A percentile compares a stretch with the other conserved stretches of the same genome.
phyloP scores from a whole-genome alignment of 2,329 filamentous ascomycete genomes.

The Chaetomium strumarium region DNA sequence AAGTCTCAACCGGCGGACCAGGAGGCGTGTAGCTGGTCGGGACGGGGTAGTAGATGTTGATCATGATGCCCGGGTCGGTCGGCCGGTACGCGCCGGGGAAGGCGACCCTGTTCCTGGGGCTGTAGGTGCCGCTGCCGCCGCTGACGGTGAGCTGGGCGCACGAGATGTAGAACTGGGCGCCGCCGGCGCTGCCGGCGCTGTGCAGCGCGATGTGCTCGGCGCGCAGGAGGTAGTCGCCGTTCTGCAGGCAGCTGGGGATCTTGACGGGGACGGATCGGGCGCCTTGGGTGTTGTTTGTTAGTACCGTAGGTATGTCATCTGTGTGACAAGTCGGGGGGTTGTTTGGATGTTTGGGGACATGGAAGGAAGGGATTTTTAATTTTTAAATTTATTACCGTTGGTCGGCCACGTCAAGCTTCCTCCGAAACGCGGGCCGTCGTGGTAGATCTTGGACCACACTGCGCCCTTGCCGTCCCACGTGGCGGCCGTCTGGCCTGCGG shows the following conservation, averaged over 20 bases:
- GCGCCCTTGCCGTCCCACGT: conserved; percentile 34
- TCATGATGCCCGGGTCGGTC: conserved; percentile 37
- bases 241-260: conserved; percentile 39
- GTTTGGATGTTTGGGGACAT: too few species aligned
- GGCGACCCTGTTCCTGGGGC: conserved; percentile 32
- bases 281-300: too few species aligned
- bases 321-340: too few species aligned
- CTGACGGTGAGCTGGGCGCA: conserved; percentile 38
- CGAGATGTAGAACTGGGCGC: conserved; percentile 43
- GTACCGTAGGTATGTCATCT: too few species aligned
- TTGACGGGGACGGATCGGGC: conserved; percentile 33
- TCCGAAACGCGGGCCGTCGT: conserved; percentile 35
- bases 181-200: conserved; percentile 34
- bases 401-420: conserved; percentile 37
- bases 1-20: conserved; percentile 24
- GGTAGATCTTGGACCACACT: conserved; percentile 42
- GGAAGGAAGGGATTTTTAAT: too few species aligned
- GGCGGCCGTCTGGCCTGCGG: conserved; percentile 32
- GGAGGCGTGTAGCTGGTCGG: conserved; percentile 33
- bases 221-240: conserved; percentile 45
- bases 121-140: conserved; percentile 36
- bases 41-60: conserved; percentile 40
- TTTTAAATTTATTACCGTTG: too few species aligned
- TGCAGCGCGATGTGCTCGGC: conserved; percentile 46
- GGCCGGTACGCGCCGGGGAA: conserved; percentile 39